Evolutionary conservation across 352 stramenopile genomes (phyloP), one percentile per base, ranked within the genome.

Genomic region (Phytophthora podocarpi): DNA sequence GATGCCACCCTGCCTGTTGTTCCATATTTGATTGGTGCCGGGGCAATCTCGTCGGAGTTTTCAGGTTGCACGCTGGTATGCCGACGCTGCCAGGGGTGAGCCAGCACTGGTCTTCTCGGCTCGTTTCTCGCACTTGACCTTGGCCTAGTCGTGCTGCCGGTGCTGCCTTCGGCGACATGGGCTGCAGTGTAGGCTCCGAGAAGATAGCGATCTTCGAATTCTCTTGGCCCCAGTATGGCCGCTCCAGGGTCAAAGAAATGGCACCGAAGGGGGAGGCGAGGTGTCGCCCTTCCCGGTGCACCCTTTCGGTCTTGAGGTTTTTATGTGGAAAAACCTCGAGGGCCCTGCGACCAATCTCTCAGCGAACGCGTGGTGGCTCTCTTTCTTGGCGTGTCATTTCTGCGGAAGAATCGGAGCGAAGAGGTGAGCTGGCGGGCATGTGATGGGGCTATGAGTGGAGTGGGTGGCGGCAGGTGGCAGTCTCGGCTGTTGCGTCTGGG

Each of bases 391-490:
- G 58, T 69, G 60, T 74, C 71, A 80, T 76, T 80, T 72, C 67
- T 67, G 47, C 64, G 67, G 67, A 80, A 80, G 71, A 76, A 67
- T 51, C 57, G 27, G 16, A 76, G 70, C 55, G 10, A 57, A 76
- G 46, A 80, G 58, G 60, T 68, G 57, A 58, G 65, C 13, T 34
- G 18, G n/a, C 13, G 21, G 21, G n/a, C 6, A 21, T 55, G 18
- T 34, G 18, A 43, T 49, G 31, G 6, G 18, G 8, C 30, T 32
- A 46, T 23, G 40, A 40, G 11, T n/a, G n/a, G n/a, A n/a, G n/a
- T n/a, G n/a, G n/a, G n/a, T n/a, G 21, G 31, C 41, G 12, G 32
- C 18, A n/a, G 21, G 6, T n/a, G 18, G 24, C 8, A 23, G 24
- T 23, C 4, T 20, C 7, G 16, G 15, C 13, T 26, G 13, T 43